These are phyloP conservation scores for Corynascus novoguineensis DNA, from an alignment of 495 filamentous ascomycete genomes.

Conservation along the genomic window DNA sequence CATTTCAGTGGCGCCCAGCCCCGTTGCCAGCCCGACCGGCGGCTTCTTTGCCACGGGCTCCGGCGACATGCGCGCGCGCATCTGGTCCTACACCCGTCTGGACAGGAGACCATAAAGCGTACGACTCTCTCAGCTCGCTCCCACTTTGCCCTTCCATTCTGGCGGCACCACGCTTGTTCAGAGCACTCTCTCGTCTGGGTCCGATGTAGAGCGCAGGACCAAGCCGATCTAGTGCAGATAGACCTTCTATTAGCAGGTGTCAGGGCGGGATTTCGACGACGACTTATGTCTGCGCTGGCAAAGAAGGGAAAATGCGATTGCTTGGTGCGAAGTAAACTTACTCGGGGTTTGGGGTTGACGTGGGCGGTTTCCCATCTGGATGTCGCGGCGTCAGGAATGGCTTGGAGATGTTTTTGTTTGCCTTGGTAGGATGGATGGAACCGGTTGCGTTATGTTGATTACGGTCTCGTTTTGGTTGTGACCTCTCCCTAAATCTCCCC, in stretches of 20 bases:
- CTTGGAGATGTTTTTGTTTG: constrained; percentile 5
- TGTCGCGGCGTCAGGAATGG: constrained; percentile 17
- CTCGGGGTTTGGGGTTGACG: background rate
- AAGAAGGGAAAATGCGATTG: background rate
- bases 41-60: constrained; percentile 81
- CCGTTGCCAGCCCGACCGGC: constrained; percentile 71
- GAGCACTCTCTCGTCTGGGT: too few species aligned
- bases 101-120: constrained; percentile 9
- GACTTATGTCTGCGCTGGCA: background rate
- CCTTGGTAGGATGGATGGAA: constrained; percentile 1
- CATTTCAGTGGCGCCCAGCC: constrained; percentile 83
- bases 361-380: constrained; percentile 9
- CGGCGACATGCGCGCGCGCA: constrained; percentile 85
- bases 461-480: background rate
- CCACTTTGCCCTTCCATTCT: too few species aligned
- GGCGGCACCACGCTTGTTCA: too few species aligned
- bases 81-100: constrained; percentile 65
- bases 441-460: background rate
- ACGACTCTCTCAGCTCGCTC: too few species aligned
- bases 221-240: too few species aligned
- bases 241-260: too few species aligned
- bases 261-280: too few species aligned
- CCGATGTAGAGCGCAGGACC: too few species aligned
- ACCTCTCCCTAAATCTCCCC: background rate
- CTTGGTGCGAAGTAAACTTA: background rate